Conservation (phyloP, 805 yeast genomes). For the Nakazawaea ambrosiae region DNA sequence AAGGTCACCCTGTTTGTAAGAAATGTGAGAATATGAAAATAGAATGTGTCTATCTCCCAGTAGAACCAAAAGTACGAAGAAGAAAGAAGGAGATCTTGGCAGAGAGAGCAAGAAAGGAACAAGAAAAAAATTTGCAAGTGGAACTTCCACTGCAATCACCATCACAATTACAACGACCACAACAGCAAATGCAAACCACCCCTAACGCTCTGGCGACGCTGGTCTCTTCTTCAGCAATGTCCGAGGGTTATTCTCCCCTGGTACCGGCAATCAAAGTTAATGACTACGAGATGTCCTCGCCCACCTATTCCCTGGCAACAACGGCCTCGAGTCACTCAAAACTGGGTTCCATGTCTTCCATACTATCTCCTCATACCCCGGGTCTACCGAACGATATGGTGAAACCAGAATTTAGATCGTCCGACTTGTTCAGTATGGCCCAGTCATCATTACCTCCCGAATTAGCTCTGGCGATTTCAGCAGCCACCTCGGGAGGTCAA, state of each 20-base stretch:
- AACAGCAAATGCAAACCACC: neutral
- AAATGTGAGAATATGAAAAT: constrained; percentile 78
- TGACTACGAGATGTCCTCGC: no score
- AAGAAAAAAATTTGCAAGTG: constrained; percentile 1
- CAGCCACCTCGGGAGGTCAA: no score
- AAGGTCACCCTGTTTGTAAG: constrained; percentile 66
- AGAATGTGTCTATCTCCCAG: constrained; percentile 54
- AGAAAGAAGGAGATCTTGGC: constrained; percentile 11
- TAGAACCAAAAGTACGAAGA: constrained; percentile 10
- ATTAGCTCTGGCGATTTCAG: neutral
- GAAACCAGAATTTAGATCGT: neutral
- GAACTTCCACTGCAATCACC: neutral
- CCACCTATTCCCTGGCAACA: neutral
- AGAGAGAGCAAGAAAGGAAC: constrained; percentile 1
- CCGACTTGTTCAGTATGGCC: neutral
- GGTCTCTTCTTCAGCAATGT: neutral
- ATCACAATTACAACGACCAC: neutral
- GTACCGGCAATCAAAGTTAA: no score
- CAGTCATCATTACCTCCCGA: neutral
- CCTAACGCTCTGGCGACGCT: neutral
- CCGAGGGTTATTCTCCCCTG: neutral
- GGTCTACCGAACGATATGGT: neutral
- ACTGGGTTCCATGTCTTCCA: neutral
- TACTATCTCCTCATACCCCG: no score
- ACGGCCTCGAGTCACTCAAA: neutral